Conservation (phyloP, 2,329 filamentous ascomycete species). For the Diaporthe batatas region DNA sequence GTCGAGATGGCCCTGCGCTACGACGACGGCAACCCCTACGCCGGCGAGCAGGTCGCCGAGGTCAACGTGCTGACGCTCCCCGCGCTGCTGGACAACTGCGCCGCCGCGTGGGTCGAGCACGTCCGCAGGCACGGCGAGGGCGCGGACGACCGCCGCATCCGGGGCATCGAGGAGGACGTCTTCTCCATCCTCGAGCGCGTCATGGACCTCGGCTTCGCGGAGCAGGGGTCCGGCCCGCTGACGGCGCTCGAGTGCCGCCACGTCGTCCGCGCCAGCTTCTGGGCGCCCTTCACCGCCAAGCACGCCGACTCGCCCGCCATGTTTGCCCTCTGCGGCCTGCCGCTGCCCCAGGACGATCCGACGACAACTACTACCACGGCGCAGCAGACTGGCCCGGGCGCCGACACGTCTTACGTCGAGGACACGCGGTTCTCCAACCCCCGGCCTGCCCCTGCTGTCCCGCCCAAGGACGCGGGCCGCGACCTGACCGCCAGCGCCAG, state of each 20-base stretch:
- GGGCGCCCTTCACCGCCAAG: conserved; percentile 43
- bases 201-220: conserved; percentile 40
- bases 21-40: not conserved
- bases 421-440: conserved; percentile 5
- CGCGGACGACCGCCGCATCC: conserved; percentile 39
- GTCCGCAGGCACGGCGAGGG: conserved; percentile 42
- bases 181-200: conserved; percentile 54
- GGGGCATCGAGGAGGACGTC: conserved; percentile 50
- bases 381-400: conserved; percentile 40
- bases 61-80: conserved; percentile 52
- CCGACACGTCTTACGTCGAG: conserved; percentile 43
- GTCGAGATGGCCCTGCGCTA: conserved; percentile 1
- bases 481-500: conserved; percentile 6
- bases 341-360: conserved; percentile 27
- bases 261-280: conserved; percentile 44
- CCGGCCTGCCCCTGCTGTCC: not conserved
- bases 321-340: conserved; percentile 51
- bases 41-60: not conserved
- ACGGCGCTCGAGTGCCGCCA: conserved; percentile 37
- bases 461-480: conserved; percentile 11
- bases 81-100: conserved; percentile 52
- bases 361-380: not conserved
- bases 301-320: conserved; percentile 47
- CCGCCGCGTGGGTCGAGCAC: conserved; percentile 50
- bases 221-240: conserved; percentile 43